Conservation (phyloP, 805 yeast species). For the Nakazawaea anatomiae region DNA sequence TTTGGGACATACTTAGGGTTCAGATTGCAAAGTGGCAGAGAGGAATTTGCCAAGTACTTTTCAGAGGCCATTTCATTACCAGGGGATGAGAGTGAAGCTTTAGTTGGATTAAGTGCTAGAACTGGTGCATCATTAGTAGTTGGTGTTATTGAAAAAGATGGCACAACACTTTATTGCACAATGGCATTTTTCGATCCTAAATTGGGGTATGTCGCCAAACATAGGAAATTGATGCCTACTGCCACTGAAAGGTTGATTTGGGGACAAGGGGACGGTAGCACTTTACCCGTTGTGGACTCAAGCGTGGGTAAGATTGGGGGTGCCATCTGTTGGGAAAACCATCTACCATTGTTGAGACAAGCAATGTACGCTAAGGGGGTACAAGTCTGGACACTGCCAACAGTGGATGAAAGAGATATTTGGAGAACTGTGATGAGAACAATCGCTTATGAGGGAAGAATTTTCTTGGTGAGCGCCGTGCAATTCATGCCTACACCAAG, state of each 20-base stretch:
- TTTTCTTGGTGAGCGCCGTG: slow-evolving; percentile 33
- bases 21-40: slow-evolving; percentile 34
- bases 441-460: slow-evolving; percentile 35
- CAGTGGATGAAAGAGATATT: slow-evolving; percentile 38
- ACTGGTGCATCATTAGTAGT: slow-evolving; percentile 30
- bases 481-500: slow-evolving; percentile 29
- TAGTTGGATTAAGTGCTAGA: slow-evolving; percentile 26
- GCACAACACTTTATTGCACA: slow-evolving; percentile 34
- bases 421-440: slow-evolving; percentile 38
- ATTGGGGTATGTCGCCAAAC: slow-evolving; percentile 33
- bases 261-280: slow-evolving; percentile 44
- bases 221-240: slow-evolving; percentile 39
- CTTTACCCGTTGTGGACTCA: slow-evolving; percentile 30
- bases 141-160: slow-evolving; percentile 36
- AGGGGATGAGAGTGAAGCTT: slow-evolving; percentile 26
- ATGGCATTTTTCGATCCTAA: slow-evolving; percentile 33
- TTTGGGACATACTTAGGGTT: slow-evolving; percentile 38
- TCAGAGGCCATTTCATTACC: slow-evolving; percentile 30
- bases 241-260: slow-evolving; percentile 38
- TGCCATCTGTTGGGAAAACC: slow-evolving; percentile 43
- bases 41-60: slow-evolving; percentile 30
- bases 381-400: slow-evolving; percentile 37
- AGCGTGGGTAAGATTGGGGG: slow-evolving; percentile 35
- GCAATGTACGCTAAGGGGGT: slow-evolving; percentile 38
- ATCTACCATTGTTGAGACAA: slow-evolving; percentile 33